Evolutionary conservation across 2,329 filamentous ascomycete species (phyloP).

Genomic region (Mycosphaerelloides madeirae): DNA sequence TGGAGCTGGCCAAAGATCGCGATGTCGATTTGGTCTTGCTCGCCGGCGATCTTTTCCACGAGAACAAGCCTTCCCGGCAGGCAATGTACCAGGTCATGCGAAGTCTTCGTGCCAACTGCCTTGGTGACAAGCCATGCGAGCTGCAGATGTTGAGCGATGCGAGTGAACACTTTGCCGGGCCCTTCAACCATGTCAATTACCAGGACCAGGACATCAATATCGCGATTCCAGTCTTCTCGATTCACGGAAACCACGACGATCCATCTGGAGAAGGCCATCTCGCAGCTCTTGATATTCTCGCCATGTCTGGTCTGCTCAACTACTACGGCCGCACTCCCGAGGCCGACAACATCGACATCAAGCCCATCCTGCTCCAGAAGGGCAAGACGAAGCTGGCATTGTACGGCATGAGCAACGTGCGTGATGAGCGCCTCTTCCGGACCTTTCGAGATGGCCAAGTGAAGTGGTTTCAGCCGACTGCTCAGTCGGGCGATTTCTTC

Average conservation of each 20-base stretch:
- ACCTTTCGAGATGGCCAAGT: constrained; percentile 92
- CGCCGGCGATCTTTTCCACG: constrained; percentile 92
- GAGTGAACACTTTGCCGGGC: constrained; percentile 71
- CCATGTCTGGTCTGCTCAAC: constrained; percentile 87
- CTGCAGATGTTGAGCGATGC: constrained; percentile 92
- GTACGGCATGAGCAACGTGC: constrained; percentile 91
- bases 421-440: constrained; percentile 88
- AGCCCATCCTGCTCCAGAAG: constrained; percentile 89
- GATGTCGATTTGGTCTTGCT: constrained; percentile 98
- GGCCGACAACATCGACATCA: constrained; percentile 87
- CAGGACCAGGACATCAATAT: constrained; percentile 97
- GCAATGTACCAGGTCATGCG: constrained; percentile 97
- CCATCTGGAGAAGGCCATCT: constrained; percentile 93
- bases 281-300: constrained; percentile 84
- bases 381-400: constrained; percentile 87
- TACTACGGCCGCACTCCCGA: constrained; percentile 92
- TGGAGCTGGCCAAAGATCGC: constrained; percentile 76
- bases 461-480: constrained; percentile 80
- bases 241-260: constrained; percentile 97
- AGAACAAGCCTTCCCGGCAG: constrained; percentile 94
- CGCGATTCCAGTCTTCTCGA: constrained; percentile 94
- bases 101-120: constrained; percentile 84
- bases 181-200: constrained; percentile 94
- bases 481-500: constrained; percentile 86
- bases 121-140: constrained; percentile 92